These are phyloP conservation scores for Paraconiothyrium brasiliense DNA, from an alignment of 2,329 filamentous ascomycete species.

Conservation along the genomic window DNA sequence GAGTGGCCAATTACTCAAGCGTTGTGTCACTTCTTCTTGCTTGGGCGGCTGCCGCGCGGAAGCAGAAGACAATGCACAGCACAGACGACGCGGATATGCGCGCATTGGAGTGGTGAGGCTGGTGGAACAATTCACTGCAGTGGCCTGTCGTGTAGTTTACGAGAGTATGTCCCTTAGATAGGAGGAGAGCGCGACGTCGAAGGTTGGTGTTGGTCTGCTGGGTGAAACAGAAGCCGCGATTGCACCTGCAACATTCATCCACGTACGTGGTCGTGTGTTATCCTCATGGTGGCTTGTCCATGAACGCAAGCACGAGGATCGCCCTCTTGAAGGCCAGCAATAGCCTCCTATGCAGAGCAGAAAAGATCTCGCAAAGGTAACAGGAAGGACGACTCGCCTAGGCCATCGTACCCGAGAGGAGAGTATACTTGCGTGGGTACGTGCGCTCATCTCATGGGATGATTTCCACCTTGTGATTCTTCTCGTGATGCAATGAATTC, in stretches of 20 bases:
- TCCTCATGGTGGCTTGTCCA: not conserved
- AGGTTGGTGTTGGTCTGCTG: not conserved
- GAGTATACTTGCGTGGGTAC: not conserved
- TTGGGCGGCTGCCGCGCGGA: not conserved
- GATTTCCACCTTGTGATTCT: not conserved
- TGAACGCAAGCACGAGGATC: not conserved
- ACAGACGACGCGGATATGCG: conserved; percentile 3
- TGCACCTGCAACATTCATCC: not conserved
- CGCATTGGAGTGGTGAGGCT: not conserved
- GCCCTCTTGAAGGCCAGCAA: not conserved
- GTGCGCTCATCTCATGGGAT: not conserved
- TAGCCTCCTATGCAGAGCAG: not conserved
- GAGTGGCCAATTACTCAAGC: not conserved
- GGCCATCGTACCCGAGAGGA: not conserved
- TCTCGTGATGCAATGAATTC: not conserved
- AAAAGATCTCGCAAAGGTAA: not conserved
- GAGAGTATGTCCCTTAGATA: not conserved
- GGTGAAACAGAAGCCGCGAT: not conserved
- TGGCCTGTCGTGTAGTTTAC: not conserved
- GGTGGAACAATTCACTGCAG: not conserved
- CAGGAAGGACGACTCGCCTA: not conserved
- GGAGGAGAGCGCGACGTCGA: not conserved
- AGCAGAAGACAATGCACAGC: not conserved
- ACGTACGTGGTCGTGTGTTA: not conserved
- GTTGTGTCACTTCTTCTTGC: not conserved